phyloP scores from a whole-genome alignment of 192 early-diverging fungal species.

The Dissophora ornata region DNA sequence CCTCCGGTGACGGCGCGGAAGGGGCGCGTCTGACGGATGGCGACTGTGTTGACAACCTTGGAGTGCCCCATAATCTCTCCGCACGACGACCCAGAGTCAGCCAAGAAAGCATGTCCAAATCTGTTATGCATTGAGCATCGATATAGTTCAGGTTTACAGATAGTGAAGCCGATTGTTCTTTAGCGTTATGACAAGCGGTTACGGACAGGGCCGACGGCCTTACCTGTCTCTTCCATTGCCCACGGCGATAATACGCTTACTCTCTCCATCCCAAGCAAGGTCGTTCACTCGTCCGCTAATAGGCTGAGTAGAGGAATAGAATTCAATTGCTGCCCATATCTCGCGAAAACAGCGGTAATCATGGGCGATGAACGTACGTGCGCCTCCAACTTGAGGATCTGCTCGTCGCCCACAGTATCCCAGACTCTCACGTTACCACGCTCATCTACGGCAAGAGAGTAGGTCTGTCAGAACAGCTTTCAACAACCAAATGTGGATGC shows the following conservation, averaged over 20 bases:
- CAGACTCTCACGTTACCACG: slow-evolving; percentile 93
- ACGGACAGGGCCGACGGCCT: not conserved
- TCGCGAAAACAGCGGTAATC: no score
- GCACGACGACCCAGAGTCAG: slow-evolving; percentile 88
- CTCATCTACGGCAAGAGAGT: slow-evolving; percentile 66
- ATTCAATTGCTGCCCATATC: not conserved
- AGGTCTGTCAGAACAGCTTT: not conserved
- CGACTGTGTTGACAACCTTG: slow-evolving; percentile 87
- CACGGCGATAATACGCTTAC: slow-evolving; percentile 95
- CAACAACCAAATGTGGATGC: no score
- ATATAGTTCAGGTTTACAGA: no score
- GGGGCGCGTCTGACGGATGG: slow-evolving; percentile 90
- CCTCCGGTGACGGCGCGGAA: slow-evolving; percentile 92
- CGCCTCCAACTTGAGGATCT: slow-evolving; percentile 88
- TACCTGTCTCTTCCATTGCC: slow-evolving; percentile 92
- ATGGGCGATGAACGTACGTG: slow-evolving; percentile 60
- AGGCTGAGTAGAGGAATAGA: slow-evolving; percentile 1
- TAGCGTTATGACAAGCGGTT: not conserved
- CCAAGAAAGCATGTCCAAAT: slow-evolving; percentile 91
- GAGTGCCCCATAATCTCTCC: slow-evolving; percentile 93
- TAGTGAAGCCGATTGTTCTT: no score
- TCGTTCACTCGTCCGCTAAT: slow-evolving; percentile 83
- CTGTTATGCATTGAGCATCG: slow-evolving; percentile 59
- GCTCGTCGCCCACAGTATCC: slow-evolving; percentile 85
- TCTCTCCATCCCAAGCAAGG: slow-evolving; percentile 94